Evolutionary conservation across 768 basidiomycete genomes (phyloP).

Genomic region (Russula ochroleuca): DNA sequence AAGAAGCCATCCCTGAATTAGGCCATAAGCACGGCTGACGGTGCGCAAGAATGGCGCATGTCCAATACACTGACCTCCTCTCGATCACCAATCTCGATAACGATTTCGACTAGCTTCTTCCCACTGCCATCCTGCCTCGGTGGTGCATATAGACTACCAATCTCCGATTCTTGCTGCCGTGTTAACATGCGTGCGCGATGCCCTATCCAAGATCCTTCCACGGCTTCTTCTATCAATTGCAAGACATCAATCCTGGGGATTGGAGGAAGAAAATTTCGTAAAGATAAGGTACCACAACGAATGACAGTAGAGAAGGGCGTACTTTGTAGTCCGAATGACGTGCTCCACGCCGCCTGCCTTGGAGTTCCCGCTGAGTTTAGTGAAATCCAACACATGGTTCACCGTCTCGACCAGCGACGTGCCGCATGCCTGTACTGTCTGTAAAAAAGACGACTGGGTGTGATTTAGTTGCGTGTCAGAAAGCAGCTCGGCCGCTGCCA

Average conservation of each 20-base stretch:
- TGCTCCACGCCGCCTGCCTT: conserved; percentile 76
- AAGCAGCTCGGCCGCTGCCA: conserved; percentile 89
- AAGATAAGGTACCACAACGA: not conserved
- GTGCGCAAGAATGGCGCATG: not conserved
- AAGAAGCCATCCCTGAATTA: conserved; percentile 70
- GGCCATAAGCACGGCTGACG: not conserved
- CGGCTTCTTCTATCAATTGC: conserved; percentile 81
- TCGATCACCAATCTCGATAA: conserved; percentile 78
- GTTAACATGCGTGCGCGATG: conserved; percentile 74
- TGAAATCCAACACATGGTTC: conserved; percentile 95
- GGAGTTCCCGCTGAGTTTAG: conserved; percentile 84
- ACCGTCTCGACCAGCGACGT: conserved; percentile 96
- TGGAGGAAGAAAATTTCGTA: not conserved
- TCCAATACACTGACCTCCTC: conserved; percentile 47
- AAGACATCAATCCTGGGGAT: conserved; percentile 59
- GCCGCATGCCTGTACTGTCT: conserved; percentile 92
- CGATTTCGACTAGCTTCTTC: conserved; percentile 67
- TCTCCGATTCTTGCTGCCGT: conserved; percentile 59
- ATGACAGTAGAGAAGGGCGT: conserved; percentile 27
- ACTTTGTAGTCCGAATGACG: conserved; percentile 65
- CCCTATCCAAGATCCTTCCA: conserved; percentile 94
- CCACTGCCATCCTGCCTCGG: conserved; percentile 51
- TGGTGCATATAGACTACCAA: conserved; percentile 90
- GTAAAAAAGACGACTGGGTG: conserved; percentile 79
- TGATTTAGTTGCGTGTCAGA: conserved; percentile 78